Evolutionary conservation across 2,329 filamentous ascomycete species (phyloP).

Genomic region (Botryosphaeria agaves): DNA sequence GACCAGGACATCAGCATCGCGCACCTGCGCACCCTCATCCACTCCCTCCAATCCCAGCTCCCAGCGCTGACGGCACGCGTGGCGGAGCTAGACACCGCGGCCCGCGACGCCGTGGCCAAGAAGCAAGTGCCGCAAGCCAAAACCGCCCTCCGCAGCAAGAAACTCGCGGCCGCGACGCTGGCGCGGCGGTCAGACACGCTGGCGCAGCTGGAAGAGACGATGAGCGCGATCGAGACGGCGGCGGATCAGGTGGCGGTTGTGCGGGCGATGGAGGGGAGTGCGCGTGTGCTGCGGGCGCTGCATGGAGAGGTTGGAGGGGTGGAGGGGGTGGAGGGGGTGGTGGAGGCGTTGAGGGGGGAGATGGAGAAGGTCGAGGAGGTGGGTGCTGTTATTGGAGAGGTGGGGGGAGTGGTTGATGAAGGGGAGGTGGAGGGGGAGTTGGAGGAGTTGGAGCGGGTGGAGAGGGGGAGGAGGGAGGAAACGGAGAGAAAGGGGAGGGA

Average conservation of each 20-base stretch:
- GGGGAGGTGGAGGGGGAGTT: conserved; percentile 77
- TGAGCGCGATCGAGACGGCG: conserved; percentile 70
- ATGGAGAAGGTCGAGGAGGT: conserved; percentile 75
- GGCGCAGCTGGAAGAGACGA: conserved; percentile 66
- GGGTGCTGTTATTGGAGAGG: conserved; percentile 54
- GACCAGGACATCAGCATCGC: conserved; percentile 70
- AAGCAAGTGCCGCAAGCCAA: conserved; percentile 64
- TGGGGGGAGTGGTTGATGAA: conserved; percentile 46
- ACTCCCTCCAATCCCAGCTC: conserved; percentile 48
- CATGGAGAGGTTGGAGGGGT: conserved; percentile 64
- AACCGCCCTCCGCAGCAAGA: conserved; percentile 66
- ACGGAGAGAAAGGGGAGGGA: conserved; percentile 66
- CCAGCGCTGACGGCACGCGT: conserved; percentile 42
- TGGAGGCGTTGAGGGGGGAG: conserved; percentile 58
- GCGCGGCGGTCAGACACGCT: conserved; percentile 55
- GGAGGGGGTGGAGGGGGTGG: conserved; percentile 57
- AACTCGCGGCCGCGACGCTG: conserved; percentile 59
- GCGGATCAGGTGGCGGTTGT: conserved; percentile 72
- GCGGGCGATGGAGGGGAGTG: conserved; percentile 63
- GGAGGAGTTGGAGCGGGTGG: conserved; percentile 46
- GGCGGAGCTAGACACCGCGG: conserved; percentile 31
- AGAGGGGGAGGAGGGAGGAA: conserved; percentile 35
- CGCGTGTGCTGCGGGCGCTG: conserved; percentile 51
- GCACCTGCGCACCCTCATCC: conserved; percentile 56
- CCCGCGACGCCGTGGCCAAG: conserved; percentile 50